Base-by-base conservation (phyloP, 805 yeast genomes). In the Starmerella stellata region DNA sequence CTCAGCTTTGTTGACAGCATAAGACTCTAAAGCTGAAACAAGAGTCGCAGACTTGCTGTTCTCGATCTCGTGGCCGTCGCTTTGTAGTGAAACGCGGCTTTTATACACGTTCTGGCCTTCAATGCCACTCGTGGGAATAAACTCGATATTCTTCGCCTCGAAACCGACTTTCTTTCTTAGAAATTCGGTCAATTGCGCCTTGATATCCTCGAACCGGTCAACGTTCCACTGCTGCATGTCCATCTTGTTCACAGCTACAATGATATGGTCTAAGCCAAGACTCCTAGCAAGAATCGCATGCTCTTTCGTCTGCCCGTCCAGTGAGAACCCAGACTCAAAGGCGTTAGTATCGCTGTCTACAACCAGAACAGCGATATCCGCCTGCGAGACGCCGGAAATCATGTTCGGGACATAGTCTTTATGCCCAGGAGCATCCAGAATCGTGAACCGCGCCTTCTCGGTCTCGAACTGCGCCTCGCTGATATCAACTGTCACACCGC, bases 371-470 rank as follows among this genome's bases (percentile, higher is more conserved):
- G 85, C 85, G 32, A 74, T 55, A 50, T 79, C 90, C 0, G 90
- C 85, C 50, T 77, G 83, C 2, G 78, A 60, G 1, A 79, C 77
- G 21, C 92, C 92, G 21, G 80, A 78, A 47, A 79, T 78, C 82
- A 79, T 77, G 49, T 77, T 80, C 3, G 92, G 92, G 24, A 79
- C 78, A 55, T 76, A 79, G 51, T 79, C 90, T 43, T 67, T 65
- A 56, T 79, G 92, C 0, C 92, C 92, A 0, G 92, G 92, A 1
- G 92, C 83, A 59, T 79, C 92, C 39, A 79, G 71, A 4, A 82
- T 75, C 1, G 81, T 74, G 53, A 75, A 77, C 35, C 65, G 58
- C 4, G 73, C 63, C 2, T 48, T 54, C 1, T 51, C 38, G 2
- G 85, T 75, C 48, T 72, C 77, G 43, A 79, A 74, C 30, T 64